Conservation (phyloP, 2,329 filamentous ascomycete species). For the Venturia nashicola region DNA sequence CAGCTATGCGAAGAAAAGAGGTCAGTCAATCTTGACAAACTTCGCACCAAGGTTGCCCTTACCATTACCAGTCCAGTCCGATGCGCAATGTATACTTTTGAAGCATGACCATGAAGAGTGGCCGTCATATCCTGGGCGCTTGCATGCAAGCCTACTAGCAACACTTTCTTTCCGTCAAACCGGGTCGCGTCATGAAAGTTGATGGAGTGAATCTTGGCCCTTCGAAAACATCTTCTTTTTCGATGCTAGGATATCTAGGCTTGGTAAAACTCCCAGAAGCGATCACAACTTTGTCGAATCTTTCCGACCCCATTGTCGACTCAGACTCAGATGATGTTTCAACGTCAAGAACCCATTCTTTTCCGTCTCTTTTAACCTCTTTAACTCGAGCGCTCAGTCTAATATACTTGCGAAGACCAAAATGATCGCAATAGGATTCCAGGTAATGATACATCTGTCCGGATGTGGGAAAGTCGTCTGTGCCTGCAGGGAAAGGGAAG, state of each 20-base stretch:
- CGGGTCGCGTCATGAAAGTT: constrained; percentile 17
- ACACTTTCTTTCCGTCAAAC: constrained; percentile 30
- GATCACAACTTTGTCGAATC: constrained; percentile 25
- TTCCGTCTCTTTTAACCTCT: constrained; percentile 18
- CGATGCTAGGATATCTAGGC: constrained; percentile 25
- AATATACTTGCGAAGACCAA: constrained; percentile 24
- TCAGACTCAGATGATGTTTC: constrained; percentile 15
- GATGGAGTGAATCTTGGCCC: constrained; percentile 27
- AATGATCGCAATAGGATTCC: constrained; percentile 29
- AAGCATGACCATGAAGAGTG: constrained; percentile 22
- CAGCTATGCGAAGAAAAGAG: constrained; percentile 7
- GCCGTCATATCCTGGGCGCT: constrained; percentile 26
- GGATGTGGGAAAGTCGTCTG: constrained; percentile 16
- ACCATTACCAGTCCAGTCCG: constrained; percentile 27
- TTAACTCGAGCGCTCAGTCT: constrained; percentile 22
- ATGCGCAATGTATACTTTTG: constrained; percentile 31
- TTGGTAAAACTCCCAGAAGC: constrained; percentile 23
- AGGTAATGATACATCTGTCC: constrained; percentile 26
- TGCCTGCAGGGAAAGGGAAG: constrained; percentile 30
- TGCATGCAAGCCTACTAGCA: constrained; percentile 33
- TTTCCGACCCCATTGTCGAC: constrained; percentile 13
- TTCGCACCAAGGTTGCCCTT: not conserved
- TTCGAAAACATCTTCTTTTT: constrained; percentile 25
- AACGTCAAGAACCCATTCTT: constrained; percentile 22
- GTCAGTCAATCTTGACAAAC: not conserved